Evolutionary conservation across 345 rosid species (phyloP).

Genomic region (Diplotaxis tenuifolia): DNA sequence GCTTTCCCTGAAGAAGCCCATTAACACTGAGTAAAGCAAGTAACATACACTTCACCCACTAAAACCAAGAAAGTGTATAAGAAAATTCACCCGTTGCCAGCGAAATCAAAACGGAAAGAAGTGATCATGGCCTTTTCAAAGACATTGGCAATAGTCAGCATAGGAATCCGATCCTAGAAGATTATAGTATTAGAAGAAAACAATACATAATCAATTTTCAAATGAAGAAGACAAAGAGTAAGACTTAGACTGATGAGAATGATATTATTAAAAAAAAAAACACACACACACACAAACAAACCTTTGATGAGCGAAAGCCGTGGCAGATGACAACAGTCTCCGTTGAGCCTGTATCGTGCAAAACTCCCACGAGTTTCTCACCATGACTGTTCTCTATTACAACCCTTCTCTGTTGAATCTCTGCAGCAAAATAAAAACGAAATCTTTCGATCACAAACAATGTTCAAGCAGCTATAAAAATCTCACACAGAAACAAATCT

Average conservation of each 20-base stretch:
- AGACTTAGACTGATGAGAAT: no score
- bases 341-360: conserved; percentile 73
- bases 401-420: conserved; percentile 37
- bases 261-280: no score
- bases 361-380: conserved; percentile 73
- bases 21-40: conserved; percentile 14
- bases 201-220: background rate
- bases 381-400: conserved; percentile 57
- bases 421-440: background rate
- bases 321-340: conserved; percentile 82
- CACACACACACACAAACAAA: no score
- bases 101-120: conserved; percentile 81
- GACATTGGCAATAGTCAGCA: conserved; percentile 58
- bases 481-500: no score
- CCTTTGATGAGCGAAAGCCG: conserved; percentile 71
- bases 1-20: conserved; percentile 57
- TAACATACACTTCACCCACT: background rate
- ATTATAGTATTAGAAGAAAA: background rate
- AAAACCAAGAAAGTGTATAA: background rate
- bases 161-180: conserved; percentile 65
- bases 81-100: conserved; percentile 74
- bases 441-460: no score
- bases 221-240: no score
- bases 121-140: conserved; percentile 55
- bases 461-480: no score